Percentiles rank a stretch among this genome's conserved stretches.
phyloP scores from a whole-genome alignment of 345 rosid genomes.

The Litchi chinensis region DNA sequence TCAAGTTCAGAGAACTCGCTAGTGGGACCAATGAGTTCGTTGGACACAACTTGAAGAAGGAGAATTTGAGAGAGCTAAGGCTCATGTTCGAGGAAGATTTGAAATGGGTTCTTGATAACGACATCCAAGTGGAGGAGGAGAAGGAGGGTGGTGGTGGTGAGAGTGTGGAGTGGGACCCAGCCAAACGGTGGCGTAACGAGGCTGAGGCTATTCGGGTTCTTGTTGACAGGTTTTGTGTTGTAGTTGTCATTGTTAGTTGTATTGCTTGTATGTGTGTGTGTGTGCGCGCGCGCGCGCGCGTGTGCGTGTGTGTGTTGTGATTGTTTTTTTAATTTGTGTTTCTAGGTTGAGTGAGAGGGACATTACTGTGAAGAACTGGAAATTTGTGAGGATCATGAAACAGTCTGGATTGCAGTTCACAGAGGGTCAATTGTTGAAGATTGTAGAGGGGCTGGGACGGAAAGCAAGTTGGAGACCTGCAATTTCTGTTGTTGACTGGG shows the following conservation, averaged over 20 bases:
- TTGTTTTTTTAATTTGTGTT: neutral
- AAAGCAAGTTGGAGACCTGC: slow-evolving; percentile 81
- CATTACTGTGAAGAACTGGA: slow-evolving; percentile 77
- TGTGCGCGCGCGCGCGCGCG: too few species aligned
- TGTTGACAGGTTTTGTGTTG: slow-evolving; percentile 55
- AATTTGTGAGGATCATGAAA: slow-evolving; percentile 89
- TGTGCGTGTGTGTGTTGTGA: neutral
- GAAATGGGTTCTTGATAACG: slow-evolving; percentile 87
- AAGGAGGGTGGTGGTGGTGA: slow-evolving; percentile 22
- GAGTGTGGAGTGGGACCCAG: slow-evolving; percentile 43
- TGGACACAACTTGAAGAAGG: slow-evolving; percentile 48
- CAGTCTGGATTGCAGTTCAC: slow-evolving; percentile 77
- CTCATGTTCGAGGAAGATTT: slow-evolving; percentile 71
- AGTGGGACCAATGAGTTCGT: slow-evolving; percentile 43
- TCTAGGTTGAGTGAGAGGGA: slow-evolving; percentile 71
- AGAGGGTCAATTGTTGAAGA: slow-evolving; percentile 84
- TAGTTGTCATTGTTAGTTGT: neutral
- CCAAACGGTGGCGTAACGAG: slow-evolving; percentile 63
- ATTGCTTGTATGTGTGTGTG: neutral
- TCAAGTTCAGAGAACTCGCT: slow-evolving; percentile 58
- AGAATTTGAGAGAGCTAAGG: slow-evolving; percentile 66
- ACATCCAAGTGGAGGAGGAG: slow-evolving; percentile 53
- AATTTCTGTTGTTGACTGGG: slow-evolving; percentile 74
- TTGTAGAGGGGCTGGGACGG: slow-evolving; percentile 72
- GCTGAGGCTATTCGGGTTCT: slow-evolving; percentile 68